Evolutionary conservation across 1,284 basidiomycete species (phyloP).

Genomic region (Pascua guehoae): DNA sequence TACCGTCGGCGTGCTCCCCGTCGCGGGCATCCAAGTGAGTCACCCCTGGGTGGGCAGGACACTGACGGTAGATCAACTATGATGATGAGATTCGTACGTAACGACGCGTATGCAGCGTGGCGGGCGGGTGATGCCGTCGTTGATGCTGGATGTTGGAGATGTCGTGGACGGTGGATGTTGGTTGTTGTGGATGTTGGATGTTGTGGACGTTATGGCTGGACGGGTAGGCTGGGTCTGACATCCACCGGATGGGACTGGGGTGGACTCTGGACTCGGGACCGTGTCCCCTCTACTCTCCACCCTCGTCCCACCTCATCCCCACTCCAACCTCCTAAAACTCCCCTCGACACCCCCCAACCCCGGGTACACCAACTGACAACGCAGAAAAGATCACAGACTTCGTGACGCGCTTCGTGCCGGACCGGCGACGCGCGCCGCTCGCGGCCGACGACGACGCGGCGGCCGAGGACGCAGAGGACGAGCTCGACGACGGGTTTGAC

Average conservation of each 20-base stretch:
- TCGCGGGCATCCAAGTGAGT: constrained; percentile 44
- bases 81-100: constrained; percentile 39
- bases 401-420: constrained; percentile 36
- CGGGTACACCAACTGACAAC: constrained; percentile 2
- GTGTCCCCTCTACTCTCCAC: too few relatives aligned
- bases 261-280: too few relatives aligned
- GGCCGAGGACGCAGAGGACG: constrained; percentile 67
- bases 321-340: too few relatives aligned
- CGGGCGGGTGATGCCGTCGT: too few relatives aligned
- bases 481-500: constrained; percentile 48
- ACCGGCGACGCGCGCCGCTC: constrained; percentile 23
- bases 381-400: constrained; percentile 45
- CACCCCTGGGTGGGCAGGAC: background rate
- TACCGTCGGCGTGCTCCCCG: constrained; percentile 41
- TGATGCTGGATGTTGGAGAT: too few relatives aligned
- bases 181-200: too few relatives aligned
- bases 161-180: too few relatives aligned
- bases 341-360: too few relatives aligned
- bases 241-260: too few relatives aligned
- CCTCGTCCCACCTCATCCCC: too few relatives aligned
- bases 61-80: constrained; percentile 37
- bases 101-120: background rate
- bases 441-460: constrained; percentile 33
- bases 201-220: too few relatives aligned
- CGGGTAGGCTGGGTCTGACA: too few relatives aligned